Evolutionary conservation across 306 rosid species (phyloP).

Genomic region (Quercus mongolica): DNA sequence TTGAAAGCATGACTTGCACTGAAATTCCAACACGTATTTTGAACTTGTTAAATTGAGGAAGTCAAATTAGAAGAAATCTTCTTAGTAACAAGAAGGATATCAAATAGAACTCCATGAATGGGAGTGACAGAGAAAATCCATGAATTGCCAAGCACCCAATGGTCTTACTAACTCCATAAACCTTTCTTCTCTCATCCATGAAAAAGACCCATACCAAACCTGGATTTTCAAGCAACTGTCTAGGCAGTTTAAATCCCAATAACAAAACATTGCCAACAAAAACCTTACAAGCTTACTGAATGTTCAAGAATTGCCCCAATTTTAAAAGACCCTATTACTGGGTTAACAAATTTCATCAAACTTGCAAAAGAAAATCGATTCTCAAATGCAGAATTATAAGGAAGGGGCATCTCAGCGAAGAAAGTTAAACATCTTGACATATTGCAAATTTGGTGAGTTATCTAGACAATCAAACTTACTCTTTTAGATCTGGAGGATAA

Average conservation of each 20-base stretch:
- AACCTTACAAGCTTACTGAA: background rate
- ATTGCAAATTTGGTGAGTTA: slow-evolving; percentile 10
- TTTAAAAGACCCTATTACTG: background rate
- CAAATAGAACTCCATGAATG: background rate
- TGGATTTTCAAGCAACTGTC: background rate
- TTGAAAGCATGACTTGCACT: background rate
- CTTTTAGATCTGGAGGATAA: slow-evolving; percentile 86
- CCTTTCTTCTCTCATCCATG: background rate
- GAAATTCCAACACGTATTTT: background rate
- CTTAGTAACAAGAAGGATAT: background rate
- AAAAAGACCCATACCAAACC: background rate
- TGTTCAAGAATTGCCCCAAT: background rate
- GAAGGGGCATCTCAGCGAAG: background rate
- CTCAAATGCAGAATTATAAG: background rate
- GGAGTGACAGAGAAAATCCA: too few relatives aligned
- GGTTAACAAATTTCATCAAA: background rate
- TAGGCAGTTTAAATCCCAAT: background rate
- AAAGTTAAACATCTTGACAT: slow-evolving; percentile 27
- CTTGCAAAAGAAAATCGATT: background rate
- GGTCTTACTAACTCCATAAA: background rate
- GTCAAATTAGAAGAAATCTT: background rate
- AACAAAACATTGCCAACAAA: background rate
- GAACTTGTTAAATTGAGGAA: background rate
- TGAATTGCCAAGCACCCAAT: background rate
- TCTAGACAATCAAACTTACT: slow-evolving; percentile 51